Base-by-base conservation (phyloP, 176 grass and related monocot species). In the Rhynchospora tenuis region DNA sequence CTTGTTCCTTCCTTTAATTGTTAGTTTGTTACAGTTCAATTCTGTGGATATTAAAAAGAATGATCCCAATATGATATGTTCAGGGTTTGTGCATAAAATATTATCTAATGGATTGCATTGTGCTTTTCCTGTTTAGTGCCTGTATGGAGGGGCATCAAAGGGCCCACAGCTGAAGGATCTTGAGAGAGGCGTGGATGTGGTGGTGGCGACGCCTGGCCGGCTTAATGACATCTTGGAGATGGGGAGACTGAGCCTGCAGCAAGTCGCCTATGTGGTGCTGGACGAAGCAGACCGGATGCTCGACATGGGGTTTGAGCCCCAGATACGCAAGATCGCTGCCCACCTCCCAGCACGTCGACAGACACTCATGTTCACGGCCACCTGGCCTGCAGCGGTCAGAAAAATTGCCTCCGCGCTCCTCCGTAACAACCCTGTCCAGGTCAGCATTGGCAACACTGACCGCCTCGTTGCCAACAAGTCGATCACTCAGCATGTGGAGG, bases 341-440 rank as follows among this genome's bases (percentile, higher is more conserved):
- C 78, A 98, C 87, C 71, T 98, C 72, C 90, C 91, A 16, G 28
- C 72, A 56, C 87, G 54, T 31, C 81, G 92, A 42, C 95, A 98
- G 76, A 98, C 95, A 86, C 92, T 98, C 75, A 94, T 98, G 95
- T 98, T 90, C 84, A 98, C 95, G 73, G 95, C 95, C 45, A 98
- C 95, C 58, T 98, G 95, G 95, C 95, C 95, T 23, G 86, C 51
- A 74, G 90, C 93, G 73, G 95, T 98, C 45, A 86, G 92, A 20
- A 88, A 83, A 86, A 98, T 98, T 81, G 95, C 95, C 24, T 84
- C 87, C 9, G 89, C 92, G 83, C 92, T 94, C 73, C 84, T 98
- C 42, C 31, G 19, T 38, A 38, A 38, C 64, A 93, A 90, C 28
- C 92, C 95, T 50, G 80, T 98, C 27, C 95, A 94, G 79, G 92